Base-by-base conservation (phyloP, 345 rosid species). In the Cardamine chenopodiifolia region DNA sequence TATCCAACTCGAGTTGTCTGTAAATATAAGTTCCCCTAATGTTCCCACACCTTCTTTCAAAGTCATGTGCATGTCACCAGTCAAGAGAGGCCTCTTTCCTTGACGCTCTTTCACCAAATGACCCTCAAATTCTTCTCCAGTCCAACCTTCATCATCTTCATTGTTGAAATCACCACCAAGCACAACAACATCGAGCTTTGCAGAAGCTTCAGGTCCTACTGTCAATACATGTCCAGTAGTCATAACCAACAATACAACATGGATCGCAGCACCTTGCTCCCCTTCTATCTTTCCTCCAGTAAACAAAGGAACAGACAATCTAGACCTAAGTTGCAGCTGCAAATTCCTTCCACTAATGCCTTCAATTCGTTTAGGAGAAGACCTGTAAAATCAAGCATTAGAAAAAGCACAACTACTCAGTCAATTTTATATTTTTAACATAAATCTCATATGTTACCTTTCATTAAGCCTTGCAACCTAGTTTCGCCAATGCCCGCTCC, bases 241-340 rank as follows among this genome's bases (percentile, higher is more conserved):
- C 54, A 82, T 86, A 83, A 92, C 92, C 60, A 87, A 64, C 54
- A 96, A 74, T 23, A 89, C 90, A 6, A 89, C 52, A 71, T 89
- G 98, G 69, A 96, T 88, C 12, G 97, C 89, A 72, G 88, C 89
- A 70, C 98, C 97, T 78, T 89, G 98, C 74, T 96, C 98, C 8
- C 99, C 98, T 82, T 96, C 99, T 6, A 92, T 94, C 80, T 89
- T 96, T 25, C 96, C 99, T 72, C 99, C 99, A 0, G 97, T 96
- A 69, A 90, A 96, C 69, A 92, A 88, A 70, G 98, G 97, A 68
- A 90, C 97, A 17, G 95, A 88, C 82, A 92, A 52, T 88, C 88
- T 88, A 35, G 96, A 85, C 82, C 85, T 84, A 82, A 96, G 90
- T 8, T 84, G 91, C 67, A 96, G 82, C 87, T 89, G 98, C 77